Base-by-base conservation (phyloP, 2,329 filamentous ascomycete genomes). In the Colletotrichum tropicale region DNA sequence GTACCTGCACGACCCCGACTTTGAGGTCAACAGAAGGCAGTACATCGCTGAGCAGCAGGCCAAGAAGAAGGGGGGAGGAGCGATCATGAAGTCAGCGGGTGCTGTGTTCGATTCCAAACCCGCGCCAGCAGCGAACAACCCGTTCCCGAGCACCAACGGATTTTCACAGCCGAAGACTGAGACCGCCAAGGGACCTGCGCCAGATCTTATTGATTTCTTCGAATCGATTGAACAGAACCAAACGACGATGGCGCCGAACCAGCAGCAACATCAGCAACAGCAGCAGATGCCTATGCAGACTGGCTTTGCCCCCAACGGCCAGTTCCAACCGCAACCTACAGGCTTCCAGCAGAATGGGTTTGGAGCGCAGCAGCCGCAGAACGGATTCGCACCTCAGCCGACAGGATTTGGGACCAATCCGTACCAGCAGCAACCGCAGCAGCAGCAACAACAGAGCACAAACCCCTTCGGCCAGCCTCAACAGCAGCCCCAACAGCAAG, bases 121-220 rank as follows among this genome's bases (percentile, higher is more conserved):
- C 4, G 79, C 86, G 26, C 79, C 84, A 16, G 80, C 83, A 10
- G 81, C 81, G 71, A 87, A 84, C 78, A 89, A 89, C 75, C 80
- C 85, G 8, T 89, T 90, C 78, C 83, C 86, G 43, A 78, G 80
- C 30, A 82, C 85, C 7, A 87, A 86, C 69, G 81, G 81, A 48
- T 79, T 84, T 58, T 75, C 79, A 34, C 78, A 78, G 71, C 71
- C 82, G 30, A 90, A 90, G 78, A 85, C 89, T 9, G 86, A 85
- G 78, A 84, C 86, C 5, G 83, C 85, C 43, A 95, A 94, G 84
- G 92, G 90, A 3, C 92, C 93, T 32, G 93, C 91, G 79, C 92
- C 93, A 32, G 94, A 98, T 87, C 88, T 98, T 76, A 98, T 98
- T 82, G 97, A 96, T 87, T 98, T 98, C 85, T 98, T 98, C 83